These are phyloP conservation scores for Ceratocystiopsis sp. DNA, from an alignment of 2,329 filamentous ascomycete genomes.

Conservation along the genomic window DNA sequence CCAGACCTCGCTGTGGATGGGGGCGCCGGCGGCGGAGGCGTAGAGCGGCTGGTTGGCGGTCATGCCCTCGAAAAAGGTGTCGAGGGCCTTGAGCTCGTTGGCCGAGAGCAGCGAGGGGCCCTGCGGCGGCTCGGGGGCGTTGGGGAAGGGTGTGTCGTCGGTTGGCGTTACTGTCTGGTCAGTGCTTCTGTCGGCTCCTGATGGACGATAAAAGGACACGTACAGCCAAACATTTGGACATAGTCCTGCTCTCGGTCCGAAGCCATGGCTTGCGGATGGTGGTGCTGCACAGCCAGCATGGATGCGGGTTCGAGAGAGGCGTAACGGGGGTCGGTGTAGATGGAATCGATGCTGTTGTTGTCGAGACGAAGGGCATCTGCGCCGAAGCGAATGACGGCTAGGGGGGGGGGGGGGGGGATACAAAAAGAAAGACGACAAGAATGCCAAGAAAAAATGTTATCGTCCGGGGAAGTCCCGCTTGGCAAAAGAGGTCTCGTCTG, in stretches of 20 bases:
- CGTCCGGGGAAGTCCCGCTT: no score
- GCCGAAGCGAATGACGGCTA: conserved; percentile 6
- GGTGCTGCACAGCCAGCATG: conserved; percentile 38
- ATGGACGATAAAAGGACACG: conserved; percentile 19
- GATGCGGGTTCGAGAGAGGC: conserved; percentile 7
- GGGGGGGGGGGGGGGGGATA: conserved; percentile 16
- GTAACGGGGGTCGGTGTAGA: no score
- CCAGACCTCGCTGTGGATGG: conserved; percentile 34
- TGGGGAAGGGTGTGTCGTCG: conserved; percentile 16
- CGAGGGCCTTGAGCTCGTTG: conserved; percentile 40
- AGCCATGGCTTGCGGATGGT: conserved; percentile 35
- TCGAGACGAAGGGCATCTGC: no score
- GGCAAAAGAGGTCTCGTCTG: no score
- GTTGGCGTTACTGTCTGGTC: no score
- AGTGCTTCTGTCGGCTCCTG: no score
- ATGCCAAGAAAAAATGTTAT: no score
- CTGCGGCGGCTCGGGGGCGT: conserved; percentile 44
- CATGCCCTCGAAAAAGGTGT: conserved; percentile 39
- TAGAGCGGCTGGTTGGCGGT: conserved; percentile 24
- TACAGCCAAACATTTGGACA: conserved; percentile 41
- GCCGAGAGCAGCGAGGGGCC: conserved; percentile 50
- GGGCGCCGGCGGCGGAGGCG: conserved; percentile 23
- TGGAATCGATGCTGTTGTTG: no score
- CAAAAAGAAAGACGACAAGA: background rate
- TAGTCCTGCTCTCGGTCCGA: conserved; percentile 17